phyloP scores from a whole-genome alignment of 306 rosid species.

The Luffa acutangula region DNA sequence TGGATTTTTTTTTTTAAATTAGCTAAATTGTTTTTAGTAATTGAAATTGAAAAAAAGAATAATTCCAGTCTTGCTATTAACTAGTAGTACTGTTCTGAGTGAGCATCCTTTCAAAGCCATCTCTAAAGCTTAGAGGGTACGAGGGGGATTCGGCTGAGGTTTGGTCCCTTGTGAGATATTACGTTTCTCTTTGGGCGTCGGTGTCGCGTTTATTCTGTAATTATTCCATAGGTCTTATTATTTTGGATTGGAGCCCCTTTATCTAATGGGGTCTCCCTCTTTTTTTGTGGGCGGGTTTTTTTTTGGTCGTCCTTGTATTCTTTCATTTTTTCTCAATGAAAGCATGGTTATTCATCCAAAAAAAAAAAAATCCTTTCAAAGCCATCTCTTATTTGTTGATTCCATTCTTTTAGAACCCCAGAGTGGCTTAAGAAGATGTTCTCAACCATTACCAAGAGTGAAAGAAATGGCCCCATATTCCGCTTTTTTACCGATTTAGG shows the following conservation, averaged over 20 bases:
- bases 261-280: too few species aligned
- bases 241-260: too few species aligned
- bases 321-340: too few species aligned
- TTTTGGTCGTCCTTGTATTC: too few species aligned
- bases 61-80: neutral
- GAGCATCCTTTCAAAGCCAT: neutral
- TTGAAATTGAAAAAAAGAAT: neutral
- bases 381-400: constrained; percentile 9
- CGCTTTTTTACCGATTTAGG: constrained; percentile 96
- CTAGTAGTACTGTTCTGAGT: neutral
- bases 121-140: too few species aligned
- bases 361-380: neutral
- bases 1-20: neutral
- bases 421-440: constrained; percentile 90
- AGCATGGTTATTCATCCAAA: too few species aligned
- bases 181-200: too few species aligned
- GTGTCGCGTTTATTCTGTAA: too few species aligned
- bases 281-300: too few species aligned
- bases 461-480: constrained; percentile 85
- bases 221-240: too few species aligned
- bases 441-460: constrained; percentile 61
- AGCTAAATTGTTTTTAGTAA: neutral
- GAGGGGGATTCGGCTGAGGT: too few species aligned
- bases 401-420: constrained; percentile 54
- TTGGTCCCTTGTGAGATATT: too few species aligned